Base-by-base conservation (phyloP, 148 eudicot genomes). In the Rhododendron vialii region DNA sequence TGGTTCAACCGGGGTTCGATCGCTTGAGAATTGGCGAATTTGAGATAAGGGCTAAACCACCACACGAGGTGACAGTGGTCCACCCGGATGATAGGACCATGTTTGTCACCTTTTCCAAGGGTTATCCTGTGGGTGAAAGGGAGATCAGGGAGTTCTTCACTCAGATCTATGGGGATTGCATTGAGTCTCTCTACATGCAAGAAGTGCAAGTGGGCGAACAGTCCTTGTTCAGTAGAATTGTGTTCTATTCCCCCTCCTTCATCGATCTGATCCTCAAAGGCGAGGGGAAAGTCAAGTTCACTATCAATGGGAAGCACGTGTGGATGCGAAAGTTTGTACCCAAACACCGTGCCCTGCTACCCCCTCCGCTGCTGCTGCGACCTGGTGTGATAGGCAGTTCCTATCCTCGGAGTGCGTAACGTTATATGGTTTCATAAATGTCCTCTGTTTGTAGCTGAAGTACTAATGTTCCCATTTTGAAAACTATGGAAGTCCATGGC, bases 91-190 rank as follows among this genome's bases (percentile, higher is more conserved):
- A 90, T 1, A 88, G 91, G 86, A 90, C 93, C 35, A 86, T 92
- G 86, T 92, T 93, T 43, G 88, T 90, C 7, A 93, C 95, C 10
- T 93, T 93, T 81, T 92, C 95, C 0, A 91, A 85, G 78, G 94
- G 92, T 5, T 90, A 92, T 28, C 94, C 93, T 0, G 89, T 93
- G 63, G 79, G 74, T 0, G 92, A 91, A 36, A 11, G 5, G 74
- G 94, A 93, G 78, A 90, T 93, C 11, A 45, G 83, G 30, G 87
- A 87, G 20, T 90, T 91, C 88, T 87, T 93, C 51, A 59, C 51
- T 2, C 69, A 81, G 47, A 2, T 47, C 4, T 91, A 69, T 57
- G 94, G 94, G 13, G 87, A 92, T 38, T 88, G 92, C 76, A 82
- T 93, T 2, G 94, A 93, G 78, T 85, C 89, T 1, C 11, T 93